Conservation (phyloP, 1,284 basidiomycete genomes). For the Anthracocystis setariae region DNA sequence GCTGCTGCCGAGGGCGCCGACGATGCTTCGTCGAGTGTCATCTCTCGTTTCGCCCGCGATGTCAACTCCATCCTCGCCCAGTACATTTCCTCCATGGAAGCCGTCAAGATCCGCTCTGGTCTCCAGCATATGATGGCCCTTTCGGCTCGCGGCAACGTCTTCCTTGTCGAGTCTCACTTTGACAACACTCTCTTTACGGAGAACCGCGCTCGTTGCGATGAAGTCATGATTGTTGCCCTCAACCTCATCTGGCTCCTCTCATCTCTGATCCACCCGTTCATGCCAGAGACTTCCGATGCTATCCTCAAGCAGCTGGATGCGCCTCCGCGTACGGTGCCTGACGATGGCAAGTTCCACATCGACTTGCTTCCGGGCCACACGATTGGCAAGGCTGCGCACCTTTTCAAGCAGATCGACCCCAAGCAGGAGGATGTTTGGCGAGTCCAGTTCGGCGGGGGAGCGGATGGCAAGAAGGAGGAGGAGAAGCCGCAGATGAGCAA, state of each 20-base stretch:
- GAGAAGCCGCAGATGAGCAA: conserved; percentile 62
- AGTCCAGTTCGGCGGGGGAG: conserved; percentile 79
- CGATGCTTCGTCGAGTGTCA: conserved; percentile 36
- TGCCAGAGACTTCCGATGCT: conserved; percentile 86
- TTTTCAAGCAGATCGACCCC: conserved; percentile 94
- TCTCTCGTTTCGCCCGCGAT: conserved; percentile 76
- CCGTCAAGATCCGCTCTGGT: conserved; percentile 87
- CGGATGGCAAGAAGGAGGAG: conserved; percentile 36
- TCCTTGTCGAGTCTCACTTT: conserved; percentile 89
- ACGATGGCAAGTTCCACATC: conserved; percentile 70
- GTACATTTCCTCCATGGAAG: conserved; percentile 89
- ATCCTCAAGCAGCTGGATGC: conserved; percentile 91
- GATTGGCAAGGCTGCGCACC: conserved; percentile 85
- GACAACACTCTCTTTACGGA: conserved; percentile 88
- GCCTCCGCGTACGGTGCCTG: conserved; percentile 77
- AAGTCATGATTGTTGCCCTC: conserved; percentile 85
- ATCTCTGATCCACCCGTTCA: conserved; percentile 89
- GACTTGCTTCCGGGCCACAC: conserved; percentile 89
- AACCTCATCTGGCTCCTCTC: conserved; percentile 94
- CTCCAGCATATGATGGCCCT: conserved; percentile 88
- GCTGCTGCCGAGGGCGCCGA: conserved; percentile 35
- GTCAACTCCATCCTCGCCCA: conserved; percentile 82
- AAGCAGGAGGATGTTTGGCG: conserved; percentile 87
- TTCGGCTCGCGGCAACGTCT: conserved; percentile 90
- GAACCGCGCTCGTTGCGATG: conserved; percentile 84